Conservation (phyloP, 257 asterid species). For the Solanum rostratum region DNA sequence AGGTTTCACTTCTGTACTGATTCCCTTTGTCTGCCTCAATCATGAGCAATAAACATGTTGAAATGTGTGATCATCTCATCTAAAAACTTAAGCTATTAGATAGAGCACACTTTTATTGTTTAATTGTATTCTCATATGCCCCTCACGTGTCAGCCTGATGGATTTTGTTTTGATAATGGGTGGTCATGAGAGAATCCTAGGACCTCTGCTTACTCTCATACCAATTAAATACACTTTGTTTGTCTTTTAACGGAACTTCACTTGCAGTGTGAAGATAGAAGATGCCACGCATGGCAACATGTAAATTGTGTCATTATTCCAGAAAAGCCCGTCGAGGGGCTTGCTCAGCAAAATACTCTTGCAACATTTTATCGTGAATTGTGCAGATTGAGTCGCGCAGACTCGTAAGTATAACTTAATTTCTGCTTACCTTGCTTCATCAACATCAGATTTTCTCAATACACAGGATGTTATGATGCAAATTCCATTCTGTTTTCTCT, state of each 20-base stretch:
- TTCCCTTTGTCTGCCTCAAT: neutral
- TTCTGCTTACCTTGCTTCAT: neutral
- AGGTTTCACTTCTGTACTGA: conserved; percentile 26
- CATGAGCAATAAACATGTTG: neutral
- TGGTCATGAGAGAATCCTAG: no score
- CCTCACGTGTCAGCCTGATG: neutral
- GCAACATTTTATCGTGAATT: conserved; percentile 74
- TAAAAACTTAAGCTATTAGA: neutral
- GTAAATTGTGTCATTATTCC: conserved; percentile 72
- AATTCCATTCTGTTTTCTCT: neutral
- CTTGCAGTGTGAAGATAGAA: conserved; percentile 85
- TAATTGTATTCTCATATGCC: neutral
- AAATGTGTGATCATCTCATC: neutral
- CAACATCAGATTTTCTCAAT: neutral
- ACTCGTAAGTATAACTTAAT: conserved; percentile 62
- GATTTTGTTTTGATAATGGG: neutral
- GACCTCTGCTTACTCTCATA: neutral
- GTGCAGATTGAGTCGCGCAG: conserved; percentile 78
- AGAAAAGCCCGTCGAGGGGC: conserved; percentile 64
- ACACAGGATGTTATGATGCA: neutral
- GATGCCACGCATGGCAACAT: conserved; percentile 87
- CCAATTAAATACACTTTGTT: neutral
- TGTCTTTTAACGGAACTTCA: neutral
- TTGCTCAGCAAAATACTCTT: conserved; percentile 40
- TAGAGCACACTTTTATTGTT: neutral